phyloP scores from a whole-genome alignment of 176 grass and related monocot genomes.

The Rhipidocladum racemiflorum region DNA sequence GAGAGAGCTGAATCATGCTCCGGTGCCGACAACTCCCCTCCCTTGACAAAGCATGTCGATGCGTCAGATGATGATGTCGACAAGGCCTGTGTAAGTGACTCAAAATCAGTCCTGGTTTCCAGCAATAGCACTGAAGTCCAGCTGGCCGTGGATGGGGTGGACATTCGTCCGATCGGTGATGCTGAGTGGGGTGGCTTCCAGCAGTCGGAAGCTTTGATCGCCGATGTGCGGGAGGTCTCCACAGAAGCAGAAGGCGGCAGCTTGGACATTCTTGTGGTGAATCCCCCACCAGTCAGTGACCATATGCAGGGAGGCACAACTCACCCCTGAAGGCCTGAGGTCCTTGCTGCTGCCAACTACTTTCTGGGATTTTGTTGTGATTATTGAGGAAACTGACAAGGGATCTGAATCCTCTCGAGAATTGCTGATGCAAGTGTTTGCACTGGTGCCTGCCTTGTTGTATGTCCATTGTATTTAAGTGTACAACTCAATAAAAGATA shows the following conservation, averaged over 20 bases:
- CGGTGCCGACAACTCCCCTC: conserved; percentile 49
- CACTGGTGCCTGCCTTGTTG: conserved; percentile 25
- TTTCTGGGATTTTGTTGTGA: conserved; percentile 34
- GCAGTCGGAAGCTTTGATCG: conserved; percentile 54
- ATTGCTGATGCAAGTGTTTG: background rate
- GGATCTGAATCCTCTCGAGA: conserved; percentile 42
- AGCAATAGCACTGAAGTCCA: conserved; percentile 48
- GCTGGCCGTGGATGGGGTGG: conserved; percentile 61
- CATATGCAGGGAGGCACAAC: conserved; percentile 49
- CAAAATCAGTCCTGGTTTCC: conserved; percentile 58
- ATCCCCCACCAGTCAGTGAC: conserved; percentile 45
- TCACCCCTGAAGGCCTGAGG: conserved; percentile 39
- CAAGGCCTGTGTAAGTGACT: conserved; percentile 82
- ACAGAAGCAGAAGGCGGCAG: conserved; percentile 61
- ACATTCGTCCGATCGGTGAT: conserved; percentile 65
- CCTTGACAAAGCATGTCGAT: conserved; percentile 81
- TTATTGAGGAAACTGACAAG: conserved; percentile 27
- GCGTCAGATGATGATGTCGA: conserved; percentile 84
- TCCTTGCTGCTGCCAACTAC: background rate
- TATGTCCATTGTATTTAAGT: conserved; percentile 52
- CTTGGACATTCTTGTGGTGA: conserved; percentile 82
- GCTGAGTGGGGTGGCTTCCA: conserved; percentile 54
- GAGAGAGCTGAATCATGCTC: conserved; percentile 76
- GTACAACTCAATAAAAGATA: conserved; percentile 34
- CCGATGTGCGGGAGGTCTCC: conserved; percentile 84